Conservation (phyloP, 176 grass and related monocot species). For the Rhynchospora pubera region DNA sequence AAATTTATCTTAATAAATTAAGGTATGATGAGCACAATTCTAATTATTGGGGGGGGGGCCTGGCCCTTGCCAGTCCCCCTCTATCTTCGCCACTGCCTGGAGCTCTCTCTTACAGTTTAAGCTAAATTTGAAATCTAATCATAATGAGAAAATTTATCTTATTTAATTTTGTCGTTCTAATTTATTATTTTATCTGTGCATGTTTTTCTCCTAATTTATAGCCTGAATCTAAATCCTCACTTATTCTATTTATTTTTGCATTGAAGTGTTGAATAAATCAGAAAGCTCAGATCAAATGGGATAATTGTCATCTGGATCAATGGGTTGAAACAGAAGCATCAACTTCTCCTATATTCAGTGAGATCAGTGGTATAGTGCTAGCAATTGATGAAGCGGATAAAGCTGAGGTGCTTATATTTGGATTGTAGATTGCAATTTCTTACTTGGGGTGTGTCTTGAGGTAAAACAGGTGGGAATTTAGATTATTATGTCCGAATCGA, state of each 20-base stretch:
- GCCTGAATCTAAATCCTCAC: not conserved
- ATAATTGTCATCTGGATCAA: slow-evolving; percentile 8
- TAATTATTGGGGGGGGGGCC: no score
- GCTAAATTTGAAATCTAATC: not conserved
- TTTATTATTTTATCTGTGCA: no score
- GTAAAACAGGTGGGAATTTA: slow-evolving; percentile 2
- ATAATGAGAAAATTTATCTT: no score
- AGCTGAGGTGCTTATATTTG: not conserved
- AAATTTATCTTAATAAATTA: no score
- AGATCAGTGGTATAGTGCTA: not conserved
- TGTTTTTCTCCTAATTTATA: no score
- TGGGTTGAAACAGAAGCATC: not conserved
- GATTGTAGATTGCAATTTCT: slow-evolving; percentile 24
- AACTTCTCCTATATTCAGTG: not conserved
- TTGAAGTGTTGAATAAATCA: not conserved
- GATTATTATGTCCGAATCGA: slow-evolving; percentile 59
- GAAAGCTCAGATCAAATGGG: not conserved
- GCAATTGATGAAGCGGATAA: slow-evolving; percentile 8
- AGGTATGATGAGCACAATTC: no score
- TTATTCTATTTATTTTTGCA: not conserved
- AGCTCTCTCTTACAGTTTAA: not conserved
- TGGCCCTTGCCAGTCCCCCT: no score
- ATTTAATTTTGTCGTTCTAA: no score
- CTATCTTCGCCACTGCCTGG: no score
- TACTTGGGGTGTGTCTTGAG: slow-evolving; percentile 51